phyloP scores from a whole-genome alignment of 495 filamentous ascomycete genomes.

The Aspergillus haitiensis region DNA sequence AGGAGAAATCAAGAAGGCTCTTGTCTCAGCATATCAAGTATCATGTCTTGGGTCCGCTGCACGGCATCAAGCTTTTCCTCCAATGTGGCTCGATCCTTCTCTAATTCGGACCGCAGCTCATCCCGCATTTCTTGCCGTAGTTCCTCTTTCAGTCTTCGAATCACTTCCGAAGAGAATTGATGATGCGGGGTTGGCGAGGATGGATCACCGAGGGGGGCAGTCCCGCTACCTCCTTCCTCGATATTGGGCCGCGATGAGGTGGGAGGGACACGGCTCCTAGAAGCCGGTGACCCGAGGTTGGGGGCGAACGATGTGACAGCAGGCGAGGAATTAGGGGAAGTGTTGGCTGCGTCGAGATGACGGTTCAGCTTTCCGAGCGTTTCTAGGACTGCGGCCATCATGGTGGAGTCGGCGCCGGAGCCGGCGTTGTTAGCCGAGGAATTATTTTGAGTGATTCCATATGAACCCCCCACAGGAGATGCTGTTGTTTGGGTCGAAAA shows the following conservation, averaged over 20 bases:
- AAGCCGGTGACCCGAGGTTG: background rate
- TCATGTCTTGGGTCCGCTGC: constrained; percentile 48
- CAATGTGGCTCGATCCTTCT: constrained; percentile 34
- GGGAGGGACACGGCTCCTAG: background rate
- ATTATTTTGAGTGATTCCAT: background rate
- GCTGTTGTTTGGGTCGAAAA: constrained; percentile 27
- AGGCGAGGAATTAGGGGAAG: constrained; percentile 26
- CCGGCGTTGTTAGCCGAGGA: background rate
- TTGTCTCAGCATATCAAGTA: constrained; percentile 48
- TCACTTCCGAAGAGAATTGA: background rate
- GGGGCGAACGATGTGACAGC: constrained; percentile 27
- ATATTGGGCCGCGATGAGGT: constrained; percentile 3
- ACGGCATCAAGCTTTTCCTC: constrained; percentile 44
- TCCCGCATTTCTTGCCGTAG: constrained; percentile 37
- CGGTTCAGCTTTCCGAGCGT: constrained; percentile 43
- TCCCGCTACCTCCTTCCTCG: background rate
- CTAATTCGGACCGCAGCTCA: constrained; percentile 35
- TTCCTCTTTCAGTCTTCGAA: constrained; percentile 36
- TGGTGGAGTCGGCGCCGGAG: constrained; percentile 17
- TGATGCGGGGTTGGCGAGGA: background rate
- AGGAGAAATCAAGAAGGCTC: constrained; percentile 31
- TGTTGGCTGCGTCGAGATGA: constrained; percentile 33
- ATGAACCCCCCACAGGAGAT: background rate
- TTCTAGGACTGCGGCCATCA: constrained; percentile 40
- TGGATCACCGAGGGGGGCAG: background rate